Base-by-base conservation (phyloP, 306 rosid genomes). In the Vigna mungo region DNA sequence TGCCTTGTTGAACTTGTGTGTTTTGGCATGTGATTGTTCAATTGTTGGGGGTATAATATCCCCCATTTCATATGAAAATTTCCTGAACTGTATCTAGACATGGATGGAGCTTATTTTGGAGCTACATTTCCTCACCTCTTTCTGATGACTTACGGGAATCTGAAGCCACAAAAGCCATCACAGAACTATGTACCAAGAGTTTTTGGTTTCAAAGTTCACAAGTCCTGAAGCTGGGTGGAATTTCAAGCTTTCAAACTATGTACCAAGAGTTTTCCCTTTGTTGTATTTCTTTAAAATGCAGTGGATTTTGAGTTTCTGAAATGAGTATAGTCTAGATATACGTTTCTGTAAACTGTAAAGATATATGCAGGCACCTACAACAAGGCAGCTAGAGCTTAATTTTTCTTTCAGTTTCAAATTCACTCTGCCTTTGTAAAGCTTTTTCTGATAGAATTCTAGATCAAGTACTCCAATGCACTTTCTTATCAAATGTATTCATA, bases 81-180 rank as follows among this genome's bases (percentile, higher is more conserved):
- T 75, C 88, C 87, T 90, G 78, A 60, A 89, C 85, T 39, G 67
- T 48, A 27, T 75, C 54, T 81, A 92, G 97, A 90, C 71, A 92
- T 87, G 53, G 97, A 92, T 78, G 97, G 97, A 84, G 97, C 96
- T 1, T 92, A 92, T 87, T 92, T 92, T 20, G 97, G 97, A 78
- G 85, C 93, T 34, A 92, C 97, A 39, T 92, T 88, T 64, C 96
- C 97, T 0, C 95, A 90, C 86, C 83, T 92, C 48, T 90, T 90
- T 82, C 82, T 90, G 86, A 90, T 92, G 97, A 81, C 96, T 11
- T 90, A 90, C 15, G 97, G 93, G 72, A 86, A 90, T 82, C 84
- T 90, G 72, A 92, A 86, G 89, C 93, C 97, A 16, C 96, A 87
- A 75, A 92, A 90, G 83, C 88, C 89, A 0, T 72, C 80, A 10